Evolutionary conservation across 2,329 filamentous ascomycete genomes (phyloP).

Genomic region (Colletotrichum nymphaeae): DNA sequence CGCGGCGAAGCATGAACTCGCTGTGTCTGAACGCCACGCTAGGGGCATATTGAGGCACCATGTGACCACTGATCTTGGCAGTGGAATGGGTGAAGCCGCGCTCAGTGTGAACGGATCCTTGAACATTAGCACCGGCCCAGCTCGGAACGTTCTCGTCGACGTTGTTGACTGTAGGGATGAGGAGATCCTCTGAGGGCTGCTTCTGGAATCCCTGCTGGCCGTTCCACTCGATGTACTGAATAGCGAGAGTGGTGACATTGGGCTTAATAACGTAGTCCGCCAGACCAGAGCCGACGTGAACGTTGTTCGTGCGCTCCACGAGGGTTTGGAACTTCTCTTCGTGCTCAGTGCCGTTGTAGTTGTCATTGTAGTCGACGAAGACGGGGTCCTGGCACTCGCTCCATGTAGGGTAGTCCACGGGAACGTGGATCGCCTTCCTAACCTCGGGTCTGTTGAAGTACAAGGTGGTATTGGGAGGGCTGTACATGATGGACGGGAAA

Average conservation of each 20-base stretch:
- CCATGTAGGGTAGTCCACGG: slow-evolving; percentile 46
- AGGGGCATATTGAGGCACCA: slow-evolving; percentile 76
- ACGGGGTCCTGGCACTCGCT: slow-evolving; percentile 20
- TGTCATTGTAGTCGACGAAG: slow-evolving; percentile 17
- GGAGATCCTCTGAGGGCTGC: slow-evolving; percentile 71
- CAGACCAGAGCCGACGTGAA: slow-evolving; percentile 78
- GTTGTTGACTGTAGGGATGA: slow-evolving; percentile 62
- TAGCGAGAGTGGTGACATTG: slow-evolving; percentile 76
- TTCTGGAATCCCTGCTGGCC: slow-evolving; percentile 77
- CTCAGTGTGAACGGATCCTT: slow-evolving; percentile 79
- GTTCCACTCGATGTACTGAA: slow-evolving; percentile 87
- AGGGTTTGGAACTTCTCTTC: slow-evolving; percentile 56
- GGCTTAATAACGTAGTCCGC: slow-evolving; percentile 76
- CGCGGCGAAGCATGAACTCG: slow-evolving; percentile 79
- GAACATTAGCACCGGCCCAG: slow-evolving; percentile 70
- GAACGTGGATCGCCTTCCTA: slow-evolving; percentile 75
- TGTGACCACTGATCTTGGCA: slow-evolving; percentile 74
- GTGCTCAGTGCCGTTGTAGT: slow-evolving; percentile 22
- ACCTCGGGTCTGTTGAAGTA: slow-evolving; percentile 80
- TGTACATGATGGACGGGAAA: slow-evolving; percentile 72
- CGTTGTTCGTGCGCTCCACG: slow-evolving; percentile 66
- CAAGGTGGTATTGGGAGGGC: slow-evolving; percentile 69
- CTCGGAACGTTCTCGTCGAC: slow-evolving; percentile 48
- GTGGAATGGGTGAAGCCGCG: slow-evolving; percentile 79
- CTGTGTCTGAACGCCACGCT: slow-evolving; percentile 76